These are phyloP conservation scores for Leavenworthia alabamica DNA, from an alignment of 345 rosid genomes.

Conservation along the genomic window DNA sequence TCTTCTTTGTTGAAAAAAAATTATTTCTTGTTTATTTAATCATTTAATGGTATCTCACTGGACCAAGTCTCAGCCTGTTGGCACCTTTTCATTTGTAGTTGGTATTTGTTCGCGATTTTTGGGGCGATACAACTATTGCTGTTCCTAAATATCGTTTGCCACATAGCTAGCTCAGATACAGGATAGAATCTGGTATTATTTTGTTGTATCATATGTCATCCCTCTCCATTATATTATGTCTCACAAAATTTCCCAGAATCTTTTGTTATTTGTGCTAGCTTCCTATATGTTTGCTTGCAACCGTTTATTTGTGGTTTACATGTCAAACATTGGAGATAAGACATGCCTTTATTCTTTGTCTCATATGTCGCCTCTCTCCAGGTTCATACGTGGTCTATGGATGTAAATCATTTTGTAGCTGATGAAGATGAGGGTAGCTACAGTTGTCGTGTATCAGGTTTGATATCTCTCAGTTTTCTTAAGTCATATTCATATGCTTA, in stretches of 20 bases:
- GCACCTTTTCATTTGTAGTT: background rate
- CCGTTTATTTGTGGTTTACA: background rate
- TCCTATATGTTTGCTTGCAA: constrained; percentile 1
- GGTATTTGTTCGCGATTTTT: background rate
- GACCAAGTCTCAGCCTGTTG: background rate
- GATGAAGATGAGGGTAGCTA: constrained; percentile 89
- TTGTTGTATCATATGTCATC: background rate
- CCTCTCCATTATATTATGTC: constrained; percentile 1
- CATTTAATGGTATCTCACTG: background rate
- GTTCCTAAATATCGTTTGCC: constrained; percentile 2
- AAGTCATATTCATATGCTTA: constrained; percentile 7
- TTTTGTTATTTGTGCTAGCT: background rate
- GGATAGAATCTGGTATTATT: background rate
- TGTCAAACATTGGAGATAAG: constrained; percentile 2
- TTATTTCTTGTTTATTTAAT: background rate
- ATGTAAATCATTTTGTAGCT: constrained; percentile 84
- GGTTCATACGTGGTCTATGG: constrained; percentile 77
- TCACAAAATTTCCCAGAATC: background rate
- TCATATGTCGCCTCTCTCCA: constrained; percentile 25
- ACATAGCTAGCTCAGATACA: constrained; percentile 1
- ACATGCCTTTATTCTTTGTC: constrained; percentile 3
- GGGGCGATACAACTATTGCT: background rate
- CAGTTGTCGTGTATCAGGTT: constrained; percentile 89
- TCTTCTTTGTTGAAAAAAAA: background rate
- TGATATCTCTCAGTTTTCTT: constrained; percentile 17